Conservation (phyloP, 2,329 filamentous ascomycete genomes). For the Chrysosporium keratinophilum region DNA sequence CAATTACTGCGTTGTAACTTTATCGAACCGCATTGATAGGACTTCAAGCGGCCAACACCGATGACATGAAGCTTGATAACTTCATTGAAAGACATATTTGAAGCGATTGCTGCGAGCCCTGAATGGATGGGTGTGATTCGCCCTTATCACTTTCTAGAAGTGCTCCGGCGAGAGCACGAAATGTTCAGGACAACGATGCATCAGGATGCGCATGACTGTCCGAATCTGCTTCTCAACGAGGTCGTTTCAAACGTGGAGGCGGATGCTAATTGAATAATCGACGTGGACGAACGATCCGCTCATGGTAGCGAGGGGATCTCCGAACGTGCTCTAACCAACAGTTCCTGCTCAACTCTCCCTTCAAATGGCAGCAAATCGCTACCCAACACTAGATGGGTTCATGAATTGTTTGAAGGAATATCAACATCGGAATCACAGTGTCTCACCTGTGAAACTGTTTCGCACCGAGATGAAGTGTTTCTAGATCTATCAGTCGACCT, state of each 20-base stretch:
- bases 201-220: constrained; percentile 95
- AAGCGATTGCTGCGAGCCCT: constrained; percentile 70
- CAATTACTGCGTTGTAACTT: too few relatives aligned
- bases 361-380: constrained; percentile 47
- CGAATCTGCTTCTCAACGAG: constrained; percentile 89
- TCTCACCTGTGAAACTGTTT: constrained; percentile 89
- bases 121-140: constrained; percentile 83
- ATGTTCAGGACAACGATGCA: constrained; percentile 97
- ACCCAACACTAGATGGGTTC: constrained; percentile 77
- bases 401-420: constrained; percentile 91
- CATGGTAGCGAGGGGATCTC: constrained; percentile 37
- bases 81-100: constrained; percentile 89
- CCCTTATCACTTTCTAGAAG: constrained; percentile 84
- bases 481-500: constrained; percentile 92
- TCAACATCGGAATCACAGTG: constrained; percentile 94
- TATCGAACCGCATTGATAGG: too few relatives aligned
- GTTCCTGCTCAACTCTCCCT: too few relatives aligned
- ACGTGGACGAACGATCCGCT: constrained; percentile 32
- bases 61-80: too few relatives aligned
- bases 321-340: constrained; percentile 42
- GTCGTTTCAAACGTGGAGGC: constrained; percentile 88
- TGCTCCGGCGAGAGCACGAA: constrained; percentile 87
- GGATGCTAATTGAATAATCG: constrained; percentile 51
- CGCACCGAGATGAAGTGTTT: constrained; percentile 90
- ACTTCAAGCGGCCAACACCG: too few relatives aligned